Evolutionary conservation across 2,329 filamentous ascomycete species (phyloP), one percentile per base, ranked within the genome.

Genomic region (Apiospora saccharicola): DNA sequence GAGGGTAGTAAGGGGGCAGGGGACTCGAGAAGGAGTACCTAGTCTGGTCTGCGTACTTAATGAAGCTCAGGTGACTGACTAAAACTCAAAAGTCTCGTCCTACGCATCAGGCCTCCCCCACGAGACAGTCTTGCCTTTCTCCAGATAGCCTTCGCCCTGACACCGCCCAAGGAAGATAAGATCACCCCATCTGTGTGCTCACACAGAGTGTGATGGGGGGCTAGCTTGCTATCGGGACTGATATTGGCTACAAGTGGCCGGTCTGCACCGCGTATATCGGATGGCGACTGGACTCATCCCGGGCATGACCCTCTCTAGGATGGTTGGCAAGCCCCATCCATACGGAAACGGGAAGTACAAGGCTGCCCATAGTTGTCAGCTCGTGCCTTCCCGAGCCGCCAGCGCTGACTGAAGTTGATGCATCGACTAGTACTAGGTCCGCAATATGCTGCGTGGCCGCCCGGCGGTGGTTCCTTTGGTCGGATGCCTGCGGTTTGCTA

Each of bases 241-340:
- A 41, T 64, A n/a, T 64, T 41, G 34, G 34, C 5, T 64, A 22
- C 34, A 41, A 41, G 34, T 22, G 53, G 53, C 26, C 53, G n/a
- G 57, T 37, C 22, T 41, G 22, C n/a, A n/a, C 14, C 57, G 57
- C 34, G 3, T 41, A 64, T 6, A 12, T 64, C 57, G 57, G 30
- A 41, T 64, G 22, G 57, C 34, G 57, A 64, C 57, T 64, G 13
- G 57, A 19, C 57, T 8, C 57, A 64, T 64, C 57, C 34, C 37
- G 37, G 57, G 34, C 8, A 10, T 19, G 6, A 24, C 34, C 19
- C 57, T 14, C 34, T 34, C 16, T 61, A 30, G 19, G 34, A n/a
- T 10, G 19, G n/a, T 41, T 64, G 34, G 30, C 12, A 41, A 37
- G 22, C 22, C n/a, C 34, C 34, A n/a, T 41, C 19, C n/a, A 37